Conservation (phyloP, 305 asterid genomes). For the Stenogyne calaminthoides region DNA sequence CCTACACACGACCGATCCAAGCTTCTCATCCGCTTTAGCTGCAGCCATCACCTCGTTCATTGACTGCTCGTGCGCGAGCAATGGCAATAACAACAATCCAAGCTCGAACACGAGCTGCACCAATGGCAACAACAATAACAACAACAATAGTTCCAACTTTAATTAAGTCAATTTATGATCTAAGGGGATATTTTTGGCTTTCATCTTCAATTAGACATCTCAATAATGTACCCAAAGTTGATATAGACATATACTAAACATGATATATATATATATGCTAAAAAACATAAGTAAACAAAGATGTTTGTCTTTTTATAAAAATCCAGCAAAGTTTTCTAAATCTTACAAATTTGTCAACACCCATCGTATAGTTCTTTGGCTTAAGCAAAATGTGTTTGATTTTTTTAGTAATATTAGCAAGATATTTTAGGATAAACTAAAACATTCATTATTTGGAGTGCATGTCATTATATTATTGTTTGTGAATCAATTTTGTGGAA, state of each 20-base stretch:
- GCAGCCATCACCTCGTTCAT: conserved; percentile 74
- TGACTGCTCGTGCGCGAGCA: conserved; percentile 21
- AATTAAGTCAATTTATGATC: conserved; percentile 34
- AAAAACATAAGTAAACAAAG: neutral
- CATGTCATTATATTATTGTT: neutral
- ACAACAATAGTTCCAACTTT: conserved; percentile 34
- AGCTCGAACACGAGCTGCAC: conserved; percentile 29
- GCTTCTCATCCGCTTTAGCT: conserved; percentile 70
- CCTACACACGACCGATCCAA: conserved; percentile 57
- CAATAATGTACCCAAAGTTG: conserved; percentile 33
- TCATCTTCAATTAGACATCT: neutral
- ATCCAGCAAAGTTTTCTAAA: neutral
- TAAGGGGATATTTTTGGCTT: neutral
- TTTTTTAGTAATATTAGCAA: neutral
- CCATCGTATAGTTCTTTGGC: neutral
- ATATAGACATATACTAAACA: conserved; percentile 21
- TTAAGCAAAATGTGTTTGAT: neutral
- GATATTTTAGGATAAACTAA: neutral
- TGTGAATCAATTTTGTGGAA: conserved; percentile 29
- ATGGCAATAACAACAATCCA: conserved; percentile 30
- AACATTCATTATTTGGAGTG: neutral
- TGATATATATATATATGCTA: neutral
- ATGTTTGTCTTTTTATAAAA: neutral
- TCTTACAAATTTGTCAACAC: conserved; percentile 12
- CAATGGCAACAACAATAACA: conserved; percentile 26